A percentile compares a stretch with the other conserved stretches of the same genome.
These are phyloP conservation scores for Pestalotiopsis fici DNA, from an alignment of 2,329 filamentous ascomycete genomes.

Conservation along the genomic window DNA sequence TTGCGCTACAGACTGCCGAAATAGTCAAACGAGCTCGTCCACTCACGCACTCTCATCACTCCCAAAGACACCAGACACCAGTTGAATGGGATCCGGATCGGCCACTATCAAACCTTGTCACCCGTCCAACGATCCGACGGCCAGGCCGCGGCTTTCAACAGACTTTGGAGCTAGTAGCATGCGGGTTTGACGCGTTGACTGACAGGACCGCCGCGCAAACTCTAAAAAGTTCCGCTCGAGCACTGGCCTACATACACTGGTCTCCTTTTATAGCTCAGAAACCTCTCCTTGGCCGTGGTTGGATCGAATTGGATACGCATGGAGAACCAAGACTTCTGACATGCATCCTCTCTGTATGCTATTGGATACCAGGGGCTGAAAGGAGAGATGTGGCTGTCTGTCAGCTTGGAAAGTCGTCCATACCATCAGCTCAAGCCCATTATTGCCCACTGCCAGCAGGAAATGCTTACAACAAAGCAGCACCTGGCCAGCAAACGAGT, in stretches of 20 bases:
- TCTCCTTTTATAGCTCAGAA: background rate
- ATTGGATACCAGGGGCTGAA: background rate
- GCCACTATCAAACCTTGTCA: background rate
- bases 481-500: background rate
- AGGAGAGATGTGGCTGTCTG: too few species aligned
- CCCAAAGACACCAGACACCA: background rate
- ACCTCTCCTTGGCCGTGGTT: background rate
- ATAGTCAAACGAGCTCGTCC: background rate
- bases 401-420: too few species aligned
- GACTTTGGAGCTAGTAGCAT: background rate
- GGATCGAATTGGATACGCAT: background rate
- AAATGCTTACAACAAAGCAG: background rate
- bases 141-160: background rate
- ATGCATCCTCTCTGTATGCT: background rate
- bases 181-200: constrained; percentile 9
- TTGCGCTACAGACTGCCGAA: constrained; percentile 3
- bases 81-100: background rate
- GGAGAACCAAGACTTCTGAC: background rate
- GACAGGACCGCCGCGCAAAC: constrained; percentile 1
- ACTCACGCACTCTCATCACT: too few species aligned
- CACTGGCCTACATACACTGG: background rate
- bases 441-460: too few species aligned
- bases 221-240: background rate
- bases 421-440: background rate
- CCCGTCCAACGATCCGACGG: background rate